Evolutionary conservation across 2,329 filamentous ascomycete species (phyloP).

Genomic region (Phyllosticta citrichinensis): DNA sequence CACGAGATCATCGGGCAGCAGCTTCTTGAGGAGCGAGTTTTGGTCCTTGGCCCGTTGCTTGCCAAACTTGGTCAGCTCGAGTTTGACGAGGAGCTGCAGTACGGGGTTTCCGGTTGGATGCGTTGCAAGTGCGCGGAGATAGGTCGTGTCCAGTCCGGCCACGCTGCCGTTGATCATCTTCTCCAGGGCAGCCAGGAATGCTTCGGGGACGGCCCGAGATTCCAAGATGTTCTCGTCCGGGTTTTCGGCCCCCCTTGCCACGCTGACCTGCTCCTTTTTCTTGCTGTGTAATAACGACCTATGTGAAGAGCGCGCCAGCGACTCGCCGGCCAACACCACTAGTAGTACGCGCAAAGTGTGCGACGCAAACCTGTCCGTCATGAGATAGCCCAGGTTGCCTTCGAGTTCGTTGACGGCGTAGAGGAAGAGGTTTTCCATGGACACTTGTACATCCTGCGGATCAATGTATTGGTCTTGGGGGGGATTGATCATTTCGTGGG

Average conservation of each 20-base stretch:
- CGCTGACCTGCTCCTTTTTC: constrained; percentile 73
- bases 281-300: constrained; percentile 79
- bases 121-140: constrained; percentile 72
- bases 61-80: constrained; percentile 69
- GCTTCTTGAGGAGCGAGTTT: constrained; percentile 60
- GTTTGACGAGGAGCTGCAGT: constrained; percentile 77
- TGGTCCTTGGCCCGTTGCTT: constrained; percentile 56
- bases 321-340: constrained; percentile 72
- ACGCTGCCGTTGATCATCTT: constrained; percentile 76
- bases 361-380: constrained; percentile 84
- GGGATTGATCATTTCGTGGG: constrained; percentile 54
- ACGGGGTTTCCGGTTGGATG: constrained; percentile 89
- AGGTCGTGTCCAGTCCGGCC: constrained; percentile 63
- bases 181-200: constrained; percentile 65
- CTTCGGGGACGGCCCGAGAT: constrained; percentile 56
- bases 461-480: constrained; percentile 32
- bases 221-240: constrained; percentile 34
- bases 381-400: constrained; percentile 67
- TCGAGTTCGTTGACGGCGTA: constrained; percentile 80
- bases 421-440: constrained; percentile 80
- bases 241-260: constrained; percentile 38
- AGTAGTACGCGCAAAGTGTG: constrained; percentile 82
- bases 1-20: constrained; percentile 72
- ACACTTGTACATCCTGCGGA: constrained; percentile 43
- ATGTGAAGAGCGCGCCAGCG: constrained; percentile 52